Conservation (phyloP, 148 eudicot species). For the Pouteria glomerata region DNA sequence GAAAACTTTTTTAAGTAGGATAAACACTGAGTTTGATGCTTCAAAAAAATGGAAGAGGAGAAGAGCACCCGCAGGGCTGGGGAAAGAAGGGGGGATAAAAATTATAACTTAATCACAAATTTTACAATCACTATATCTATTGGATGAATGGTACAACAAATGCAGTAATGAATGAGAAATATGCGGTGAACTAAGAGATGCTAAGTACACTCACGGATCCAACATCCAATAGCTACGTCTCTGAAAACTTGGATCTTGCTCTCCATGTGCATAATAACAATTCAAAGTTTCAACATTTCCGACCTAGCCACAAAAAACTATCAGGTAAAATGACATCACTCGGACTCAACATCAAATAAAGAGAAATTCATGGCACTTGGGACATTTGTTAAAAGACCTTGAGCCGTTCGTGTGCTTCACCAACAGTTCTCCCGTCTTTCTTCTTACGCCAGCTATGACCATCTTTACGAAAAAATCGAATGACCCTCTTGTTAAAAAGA, state of each 20-base stretch:
- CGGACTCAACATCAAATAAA: neutral
- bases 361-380: slow-evolving; percentile 3
- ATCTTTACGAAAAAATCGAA: slow-evolving; percentile 80
- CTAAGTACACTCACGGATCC: slow-evolving; percentile 77
- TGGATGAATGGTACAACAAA: neutral
- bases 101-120: neutral
- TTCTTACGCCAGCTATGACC: slow-evolving; percentile 90
- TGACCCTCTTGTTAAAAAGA: slow-evolving; percentile 88
- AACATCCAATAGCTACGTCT: slow-evolving; percentile 97
- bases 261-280: slow-evolving; percentile 95
- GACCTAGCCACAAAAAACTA: slow-evolving; percentile 49
- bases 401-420: slow-evolving; percentile 93
- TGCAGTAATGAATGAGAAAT: neutral
- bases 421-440: slow-evolving; percentile 80
- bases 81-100: neutral
- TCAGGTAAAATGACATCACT: slow-evolving; percentile 3
- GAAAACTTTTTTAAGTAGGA: too few species aligned
- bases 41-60: too few species aligned
- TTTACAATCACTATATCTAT: neutral
- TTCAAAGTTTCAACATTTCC: slow-evolving; percentile 83
- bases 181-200: neutral
- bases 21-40: too few species aligned
- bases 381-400: slow-evolving; percentile 46
- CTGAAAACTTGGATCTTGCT: slow-evolving; percentile 64
- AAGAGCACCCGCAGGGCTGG: too few species aligned